A percentile compares a stretch with the other conserved stretches of the same genome.
Conservation (phyloP, 176 grass and related monocot species). For the Leersia perrieri region DNA sequence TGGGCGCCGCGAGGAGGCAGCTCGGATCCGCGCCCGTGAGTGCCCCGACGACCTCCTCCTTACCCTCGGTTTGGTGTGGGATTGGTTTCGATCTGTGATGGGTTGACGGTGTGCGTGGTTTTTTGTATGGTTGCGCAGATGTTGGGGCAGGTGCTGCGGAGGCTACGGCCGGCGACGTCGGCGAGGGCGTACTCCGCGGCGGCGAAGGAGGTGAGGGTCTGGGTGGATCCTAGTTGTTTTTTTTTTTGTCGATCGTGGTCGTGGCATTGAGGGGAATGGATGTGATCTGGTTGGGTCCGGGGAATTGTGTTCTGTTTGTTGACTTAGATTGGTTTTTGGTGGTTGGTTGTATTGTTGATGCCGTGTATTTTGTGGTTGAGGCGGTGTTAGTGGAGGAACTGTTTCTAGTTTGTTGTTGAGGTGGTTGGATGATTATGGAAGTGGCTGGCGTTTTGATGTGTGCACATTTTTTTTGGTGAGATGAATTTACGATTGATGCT, state of each 20-base stretch:
- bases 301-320: neutral
- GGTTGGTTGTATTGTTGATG: neutral
- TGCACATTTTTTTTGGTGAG: neutral
- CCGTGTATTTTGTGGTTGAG: neutral
- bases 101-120: neutral
- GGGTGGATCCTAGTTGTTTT: neutral
- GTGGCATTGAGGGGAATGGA: neutral
- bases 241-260: neutral
- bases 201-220: slow-evolving; percentile 65
- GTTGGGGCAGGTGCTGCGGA: slow-evolving; percentile 56
- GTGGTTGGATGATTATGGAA: neutral
- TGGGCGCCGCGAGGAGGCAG: slow-evolving; percentile 72
- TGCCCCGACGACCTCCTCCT: neutral
- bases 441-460: slow-evolving; percentile 12
- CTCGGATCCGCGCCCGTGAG: slow-evolving; percentile 75
- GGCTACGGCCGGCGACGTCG: slow-evolving; percentile 52
- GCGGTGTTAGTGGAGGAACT: neutral
- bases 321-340: neutral
- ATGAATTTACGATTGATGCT: neutral
- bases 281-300: neutral
- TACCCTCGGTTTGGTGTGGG: neutral
- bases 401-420: neutral
- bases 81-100: neutral
- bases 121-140: slow-evolving; percentile 48
- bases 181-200: slow-evolving; percentile 51